These are phyloP conservation scores for Clausena lansium DNA, from an alignment of 345 rosid genomes.

Conservation along the genomic window DNA sequence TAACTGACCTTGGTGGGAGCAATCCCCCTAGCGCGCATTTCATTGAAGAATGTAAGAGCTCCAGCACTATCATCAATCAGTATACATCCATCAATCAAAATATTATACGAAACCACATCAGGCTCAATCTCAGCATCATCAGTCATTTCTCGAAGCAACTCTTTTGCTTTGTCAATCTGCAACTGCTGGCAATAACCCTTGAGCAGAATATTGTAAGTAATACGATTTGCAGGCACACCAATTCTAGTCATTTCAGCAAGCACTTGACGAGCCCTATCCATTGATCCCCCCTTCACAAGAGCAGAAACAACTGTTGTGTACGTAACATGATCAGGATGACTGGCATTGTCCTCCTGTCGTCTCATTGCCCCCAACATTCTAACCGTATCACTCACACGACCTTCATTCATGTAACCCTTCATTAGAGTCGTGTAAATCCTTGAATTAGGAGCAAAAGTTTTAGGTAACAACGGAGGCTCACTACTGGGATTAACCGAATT, in stretches of 20 bases:
- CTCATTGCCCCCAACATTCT: conserved; percentile 90
- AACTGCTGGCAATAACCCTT: conserved; percentile 87
- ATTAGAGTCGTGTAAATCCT: conserved; percentile 84
- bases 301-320: conserved; percentile 94
- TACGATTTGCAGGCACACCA: conserved; percentile 76
- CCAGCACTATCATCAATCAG: conserved; percentile 80
- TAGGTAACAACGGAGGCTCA: conserved; percentile 69
- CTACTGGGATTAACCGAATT: conserved; percentile 38
- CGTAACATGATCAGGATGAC: conserved; percentile 87
- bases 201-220: conserved; percentile 85
- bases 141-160: conserved; percentile 68
- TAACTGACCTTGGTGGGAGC: conserved; percentile 88
- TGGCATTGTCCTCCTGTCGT: conserved; percentile 52
- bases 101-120: conserved; percentile 86
- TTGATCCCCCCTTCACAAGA: conserved; percentile 66
- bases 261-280: conserved; percentile 82
- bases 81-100: conserved; percentile 87
- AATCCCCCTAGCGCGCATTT: conserved; percentile 78
- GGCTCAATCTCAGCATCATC: conserved; percentile 60
- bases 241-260: conserved; percentile 77
- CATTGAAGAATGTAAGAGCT: conserved; percentile 75
- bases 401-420: conserved; percentile 94
- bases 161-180: conserved; percentile 73
- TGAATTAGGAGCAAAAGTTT: conserved; percentile 58
- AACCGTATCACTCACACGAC: conserved; percentile 68